Evolutionary conservation across 805 yeast species (phyloP), one percentile per base, ranked within the genome.

Genomic region (Ogataea wickerhamii): DNA sequence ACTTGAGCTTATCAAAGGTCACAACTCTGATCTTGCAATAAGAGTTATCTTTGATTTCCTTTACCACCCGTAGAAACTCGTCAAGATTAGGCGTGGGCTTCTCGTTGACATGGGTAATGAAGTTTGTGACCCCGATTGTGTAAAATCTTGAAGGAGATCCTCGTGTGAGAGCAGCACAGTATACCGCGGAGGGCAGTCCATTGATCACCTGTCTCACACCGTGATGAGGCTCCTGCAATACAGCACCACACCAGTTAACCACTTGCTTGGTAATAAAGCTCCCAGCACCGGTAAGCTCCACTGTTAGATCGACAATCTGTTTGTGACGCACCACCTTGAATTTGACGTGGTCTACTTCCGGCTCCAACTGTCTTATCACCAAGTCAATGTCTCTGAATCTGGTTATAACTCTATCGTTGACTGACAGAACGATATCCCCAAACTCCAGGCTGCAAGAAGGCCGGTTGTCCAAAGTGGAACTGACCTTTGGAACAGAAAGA

Each of bases 71-170:
- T 44, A 84, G 64, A 52, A 89, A 88, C 3, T 79, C 68, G 20
- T 77, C 82, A 39, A 89, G 59, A 30, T 80, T 84, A 6, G 78
- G 78, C 0, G 95, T 86, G 33, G 81, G 78, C 13, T 64, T 53
- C 37, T 86, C 95, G 58, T 88, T 86, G 31, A 88, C 87, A 57
- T 87, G 96, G 1, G 97, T 88, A 40, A 88, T 83, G 67, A 87
- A 88, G 52, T 83, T 82, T 2, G 94, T 84, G 2, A 86, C 73
- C 16, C 80, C 76, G 41, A 89, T 73, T 11, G 85, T 85, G 58
- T 84, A 87, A 55, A 84, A 89, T 39, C 78, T 72, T 13, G 93
- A 93, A 6, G 96, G 96, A 0, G 95, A 86, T 5, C 96, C 95
- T 25, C 77, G 73, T 29, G 80, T 73, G 55, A 84, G 75, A 18